phyloP scores from a whole-genome alignment of 2,329 filamentous ascomycete genomes.

The Clonostachys rosea region DNA sequence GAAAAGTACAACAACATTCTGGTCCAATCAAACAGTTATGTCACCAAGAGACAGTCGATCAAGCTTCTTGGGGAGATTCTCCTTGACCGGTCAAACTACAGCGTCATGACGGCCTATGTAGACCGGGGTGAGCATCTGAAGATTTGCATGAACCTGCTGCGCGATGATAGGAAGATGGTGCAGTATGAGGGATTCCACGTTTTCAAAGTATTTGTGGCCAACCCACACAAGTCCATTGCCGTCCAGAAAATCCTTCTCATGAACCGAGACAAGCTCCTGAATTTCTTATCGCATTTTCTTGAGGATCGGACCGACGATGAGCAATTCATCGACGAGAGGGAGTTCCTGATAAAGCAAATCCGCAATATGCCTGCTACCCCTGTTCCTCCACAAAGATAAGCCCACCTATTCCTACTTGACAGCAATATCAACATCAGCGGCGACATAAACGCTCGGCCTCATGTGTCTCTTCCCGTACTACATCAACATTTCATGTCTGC shows the following conservation, averaged over 20 bases:
- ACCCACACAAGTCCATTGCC: constrained; percentile 94
- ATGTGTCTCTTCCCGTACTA: too few species aligned
- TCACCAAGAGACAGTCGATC: constrained; percentile 96
- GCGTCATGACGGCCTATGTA: constrained; percentile 96
- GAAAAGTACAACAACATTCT: constrained; percentile 81
- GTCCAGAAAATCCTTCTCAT: constrained; percentile 95
- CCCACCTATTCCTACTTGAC: too few species aligned
- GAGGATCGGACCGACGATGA: constrained; percentile 96
- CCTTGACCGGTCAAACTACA: constrained; percentile 93
- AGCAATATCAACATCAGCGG: too few species aligned
- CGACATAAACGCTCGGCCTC: too few species aligned
- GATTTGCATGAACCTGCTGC: constrained; percentile 94
- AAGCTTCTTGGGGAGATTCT: constrained; percentile 94
- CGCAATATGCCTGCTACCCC: constrained; percentile 59
- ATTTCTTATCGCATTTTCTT: constrained; percentile 85
- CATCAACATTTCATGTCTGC: too few species aligned
- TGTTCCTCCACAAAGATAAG: constrained; percentile 42
- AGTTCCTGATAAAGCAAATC: constrained; percentile 95
- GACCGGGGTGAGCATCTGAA: constrained; percentile 94
- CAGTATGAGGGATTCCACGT: constrained; percentile 99
- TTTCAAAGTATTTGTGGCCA: constrained; percentile 99
- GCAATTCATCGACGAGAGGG: constrained; percentile 97
- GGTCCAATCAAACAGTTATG: constrained; percentile 90
- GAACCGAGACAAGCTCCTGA: constrained; percentile 87
- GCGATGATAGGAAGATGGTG: constrained; percentile 97